A percentile compares a stretch with the other conserved stretches of the same genome.
These are phyloP conservation scores for Euphorbia peplus DNA, from an alignment of 345 rosid species.

Conservation along the genomic window DNA sequence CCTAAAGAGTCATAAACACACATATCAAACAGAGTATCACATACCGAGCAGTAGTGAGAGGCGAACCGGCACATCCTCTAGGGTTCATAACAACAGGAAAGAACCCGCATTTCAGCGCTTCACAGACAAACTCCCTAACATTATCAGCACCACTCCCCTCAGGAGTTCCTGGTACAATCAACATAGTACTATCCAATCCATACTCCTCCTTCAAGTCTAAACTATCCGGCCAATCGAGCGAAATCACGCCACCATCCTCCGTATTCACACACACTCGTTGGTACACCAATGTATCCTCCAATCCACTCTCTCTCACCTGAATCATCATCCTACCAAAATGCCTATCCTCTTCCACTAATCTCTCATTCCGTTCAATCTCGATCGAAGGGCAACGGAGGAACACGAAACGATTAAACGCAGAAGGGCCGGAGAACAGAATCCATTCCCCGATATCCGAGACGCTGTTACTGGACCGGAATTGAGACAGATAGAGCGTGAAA, in stretches of 20 bases:
- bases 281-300: constrained; percentile 49
- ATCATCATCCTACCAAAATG: constrained; percentile 75
- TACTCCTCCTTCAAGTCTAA: constrained; percentile 70
- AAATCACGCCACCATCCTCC: constrained; percentile 77
- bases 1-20: neutral
- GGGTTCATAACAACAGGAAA: constrained; percentile 95
- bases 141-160: constrained; percentile 65
- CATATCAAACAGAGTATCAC: constrained; percentile 10
- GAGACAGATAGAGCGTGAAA: constrained; percentile 41
- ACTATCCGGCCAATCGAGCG: constrained; percentile 87
- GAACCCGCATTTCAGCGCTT: constrained; percentile 56
- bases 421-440: constrained; percentile 74
- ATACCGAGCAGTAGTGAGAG: constrained; percentile 84
- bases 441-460: constrained; percentile 58
- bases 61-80: constrained; percentile 97
- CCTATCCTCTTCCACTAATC: constrained; percentile 68
- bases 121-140: constrained; percentile 56
- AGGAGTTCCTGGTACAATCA: constrained; percentile 76
- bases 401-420: constrained; percentile 89
- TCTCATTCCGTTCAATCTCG: constrained; percentile 48
- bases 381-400: constrained; percentile 78
- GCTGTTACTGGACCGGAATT: neutral
- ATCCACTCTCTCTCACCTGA: constrained; percentile 14
- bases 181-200: constrained; percentile 76
- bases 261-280: constrained; percentile 67